Percentiles rank a stretch among this genome's conserved stretches.
Evolutionary conservation across 345 rosid genomes (phyloP).

Genomic region (Psidium friedrichsthalianum): DNA sequence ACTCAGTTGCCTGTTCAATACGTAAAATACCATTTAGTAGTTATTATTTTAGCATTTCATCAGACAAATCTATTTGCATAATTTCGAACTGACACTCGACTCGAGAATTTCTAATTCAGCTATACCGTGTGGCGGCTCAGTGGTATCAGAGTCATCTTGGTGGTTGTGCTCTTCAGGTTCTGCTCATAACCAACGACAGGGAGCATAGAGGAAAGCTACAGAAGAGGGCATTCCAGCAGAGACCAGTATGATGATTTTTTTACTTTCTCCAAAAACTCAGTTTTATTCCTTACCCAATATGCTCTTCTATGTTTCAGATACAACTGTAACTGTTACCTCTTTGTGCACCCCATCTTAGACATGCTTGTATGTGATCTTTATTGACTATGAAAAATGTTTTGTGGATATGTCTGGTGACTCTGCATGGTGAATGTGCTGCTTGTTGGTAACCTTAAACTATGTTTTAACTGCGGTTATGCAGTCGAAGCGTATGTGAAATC

Average conservation of each 20-base stretch:
- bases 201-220: slow-evolving; percentile 77
- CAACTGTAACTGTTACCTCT: not conserved
- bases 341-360: not conserved
- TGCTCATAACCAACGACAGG: slow-evolving; percentile 77
- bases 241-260: slow-evolving; percentile 48
- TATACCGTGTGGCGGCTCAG: slow-evolving; percentile 70
- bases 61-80: not conserved
- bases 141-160: slow-evolving; percentile 97
- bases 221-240: slow-evolving; percentile 92
- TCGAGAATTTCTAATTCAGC: slow-evolving; percentile 28
- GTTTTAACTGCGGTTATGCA: slow-evolving; percentile 24
- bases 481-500: slow-evolving; percentile 88
- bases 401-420: not conserved
- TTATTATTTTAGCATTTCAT: not conserved
- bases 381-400: not conserved
- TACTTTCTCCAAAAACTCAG: not conserved
- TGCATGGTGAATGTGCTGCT: not conserved
- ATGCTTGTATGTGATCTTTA: not conserved
- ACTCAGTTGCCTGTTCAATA: not conserved
- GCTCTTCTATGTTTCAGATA: not conserved
- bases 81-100: not conserved
- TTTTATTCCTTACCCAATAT: not conserved
- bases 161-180: slow-evolving; percentile 35
- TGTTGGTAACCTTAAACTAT: not conserved
- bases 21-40: not conserved